phyloP scores from a whole-genome alignment of 192 early-diverging fungal genomes.

The Coemansia sp. region DNA sequence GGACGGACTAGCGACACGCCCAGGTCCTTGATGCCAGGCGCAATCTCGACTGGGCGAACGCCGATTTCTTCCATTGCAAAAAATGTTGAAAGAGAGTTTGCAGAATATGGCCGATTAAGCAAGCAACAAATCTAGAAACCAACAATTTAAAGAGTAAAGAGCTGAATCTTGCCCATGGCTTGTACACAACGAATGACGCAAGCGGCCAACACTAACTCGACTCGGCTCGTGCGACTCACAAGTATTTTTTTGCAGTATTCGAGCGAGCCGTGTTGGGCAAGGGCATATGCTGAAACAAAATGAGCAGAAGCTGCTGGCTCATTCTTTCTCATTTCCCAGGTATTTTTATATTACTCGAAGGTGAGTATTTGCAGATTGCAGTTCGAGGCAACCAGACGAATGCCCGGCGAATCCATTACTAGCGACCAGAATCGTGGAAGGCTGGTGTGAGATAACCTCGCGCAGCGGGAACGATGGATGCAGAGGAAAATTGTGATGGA shows the following conservation, averaged over 20 bases:
- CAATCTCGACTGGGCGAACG: slow-evolving; percentile 43
- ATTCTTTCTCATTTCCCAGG: slow-evolving; percentile 33
- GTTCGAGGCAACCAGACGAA: background rate
- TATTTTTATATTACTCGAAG: slow-evolving; percentile 40
- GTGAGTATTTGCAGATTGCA: slow-evolving; percentile 13
- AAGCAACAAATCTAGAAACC: no score
- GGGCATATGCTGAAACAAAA: background rate
- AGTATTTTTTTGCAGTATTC: background rate
- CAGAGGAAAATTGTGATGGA: slow-evolving; percentile 1
- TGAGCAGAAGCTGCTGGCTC: slow-evolving; percentile 3
- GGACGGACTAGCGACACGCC: slow-evolving; percentile 51
- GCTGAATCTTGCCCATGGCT: no score
- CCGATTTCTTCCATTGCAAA: slow-evolving; percentile 49
- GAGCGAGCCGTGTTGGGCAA: background rate
- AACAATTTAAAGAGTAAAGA: no score
- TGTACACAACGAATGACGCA: background rate
- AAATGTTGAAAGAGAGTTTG: no score
- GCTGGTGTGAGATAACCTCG: background rate
- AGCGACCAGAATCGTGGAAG: background rate
- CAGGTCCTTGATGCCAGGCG: slow-evolving; percentile 53
- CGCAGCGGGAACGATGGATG: slow-evolving; percentile 2
- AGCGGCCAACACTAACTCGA: background rate
- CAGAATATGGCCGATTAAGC: background rate
- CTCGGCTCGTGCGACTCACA: background rate
- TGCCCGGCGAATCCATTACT: slow-evolving; percentile 1